Evolutionary conservation across 78 protist genomes (phyloP).

Genomic region (Tieghemostelium lacteum): DNA sequence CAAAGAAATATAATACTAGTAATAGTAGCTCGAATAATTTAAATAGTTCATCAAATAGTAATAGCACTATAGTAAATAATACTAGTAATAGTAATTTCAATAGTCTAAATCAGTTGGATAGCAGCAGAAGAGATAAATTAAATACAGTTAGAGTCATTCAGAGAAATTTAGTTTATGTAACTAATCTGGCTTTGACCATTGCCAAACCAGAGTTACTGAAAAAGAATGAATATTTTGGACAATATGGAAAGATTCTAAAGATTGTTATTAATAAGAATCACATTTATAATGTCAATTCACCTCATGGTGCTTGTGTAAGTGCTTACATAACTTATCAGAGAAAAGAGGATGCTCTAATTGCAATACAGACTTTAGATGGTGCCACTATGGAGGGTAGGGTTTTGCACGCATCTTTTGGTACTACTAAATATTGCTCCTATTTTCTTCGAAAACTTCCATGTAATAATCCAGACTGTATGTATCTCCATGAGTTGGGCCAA

Average conservation of each 20-base stretch:
- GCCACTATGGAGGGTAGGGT: constrained; percentile 83
- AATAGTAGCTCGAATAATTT: no score
- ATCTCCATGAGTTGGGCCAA: constrained; percentile 93
- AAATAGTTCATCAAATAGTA: not conserved
- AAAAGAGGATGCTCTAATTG: constrained; percentile 86
- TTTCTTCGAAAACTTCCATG: constrained; percentile 89
- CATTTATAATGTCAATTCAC: constrained; percentile 30
- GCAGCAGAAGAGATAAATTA: constrained; percentile 69
- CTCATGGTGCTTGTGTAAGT: constrained; percentile 82
- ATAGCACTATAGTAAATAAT: not conserved
- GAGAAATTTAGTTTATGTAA: constrained; percentile 93
- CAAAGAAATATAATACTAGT: not conserved
- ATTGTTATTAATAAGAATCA: constrained; percentile 88
- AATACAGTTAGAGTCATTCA: constrained; percentile 94
- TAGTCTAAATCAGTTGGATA: not conserved
- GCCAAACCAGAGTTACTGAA: constrained; percentile 90
- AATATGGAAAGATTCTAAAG: constrained; percentile 93
- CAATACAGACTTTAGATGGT: constrained; percentile 85
- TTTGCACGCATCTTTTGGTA: constrained; percentile 92
- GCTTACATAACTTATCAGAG: constrained; percentile 90
- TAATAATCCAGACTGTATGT: constrained; percentile 96
- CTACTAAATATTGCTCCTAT: constrained; percentile 96
- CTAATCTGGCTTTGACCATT: constrained; percentile 88
- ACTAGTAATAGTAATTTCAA: not conserved
- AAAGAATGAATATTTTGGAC: constrained; percentile 93